Conservation (phyloP, 352 stramenopile genomes). For the Phytophthora citricola region DNA sequence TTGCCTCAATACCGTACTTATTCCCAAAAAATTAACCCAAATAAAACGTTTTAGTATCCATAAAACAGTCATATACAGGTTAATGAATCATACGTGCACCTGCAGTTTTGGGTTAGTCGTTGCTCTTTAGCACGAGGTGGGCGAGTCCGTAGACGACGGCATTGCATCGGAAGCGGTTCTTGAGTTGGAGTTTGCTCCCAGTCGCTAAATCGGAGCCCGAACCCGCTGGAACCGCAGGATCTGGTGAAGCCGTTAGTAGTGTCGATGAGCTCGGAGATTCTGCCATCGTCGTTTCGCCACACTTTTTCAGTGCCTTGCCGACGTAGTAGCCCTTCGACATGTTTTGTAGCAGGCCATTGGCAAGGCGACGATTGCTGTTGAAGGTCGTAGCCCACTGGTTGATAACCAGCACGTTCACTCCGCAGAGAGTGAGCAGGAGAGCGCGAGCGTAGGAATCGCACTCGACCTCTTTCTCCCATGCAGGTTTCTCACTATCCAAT, state of each 20-base stretch:
- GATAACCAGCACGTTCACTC: constrained; percentile 74
- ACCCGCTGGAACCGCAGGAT: not conserved
- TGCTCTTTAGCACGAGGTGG: constrained; percentile 53
- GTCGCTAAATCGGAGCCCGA: not conserved
- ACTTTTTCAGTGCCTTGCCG: constrained; percentile 67
- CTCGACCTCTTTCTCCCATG: constrained; percentile 67
- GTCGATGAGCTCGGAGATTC: constrained; percentile 8
- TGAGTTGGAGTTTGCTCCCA: constrained; percentile 50
- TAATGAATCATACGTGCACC: not conserved
- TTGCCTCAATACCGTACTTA: constrained; percentile 25
- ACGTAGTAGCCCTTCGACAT: constrained; percentile 63
- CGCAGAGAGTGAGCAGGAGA: constrained; percentile 78
- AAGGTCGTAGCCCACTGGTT: constrained; percentile 89
- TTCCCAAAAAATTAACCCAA: too few relatives aligned
- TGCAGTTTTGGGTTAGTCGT: constrained; percentile 24
- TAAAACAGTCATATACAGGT: not conserved
- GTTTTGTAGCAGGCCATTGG: constrained; percentile 53
- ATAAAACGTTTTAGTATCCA: too few relatives aligned
- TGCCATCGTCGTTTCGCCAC: constrained; percentile 43
- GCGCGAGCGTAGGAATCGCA: constrained; percentile 66
- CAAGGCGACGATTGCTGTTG: constrained; percentile 70
- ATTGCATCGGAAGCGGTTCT: constrained; percentile 80
- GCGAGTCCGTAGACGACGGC: constrained; percentile 72
- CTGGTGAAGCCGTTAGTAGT: constrained; percentile 5
- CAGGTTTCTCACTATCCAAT: constrained; percentile 80